Conservation (phyloP, 345 rosid genomes). For the Gossypium rotundifolium region DNA sequence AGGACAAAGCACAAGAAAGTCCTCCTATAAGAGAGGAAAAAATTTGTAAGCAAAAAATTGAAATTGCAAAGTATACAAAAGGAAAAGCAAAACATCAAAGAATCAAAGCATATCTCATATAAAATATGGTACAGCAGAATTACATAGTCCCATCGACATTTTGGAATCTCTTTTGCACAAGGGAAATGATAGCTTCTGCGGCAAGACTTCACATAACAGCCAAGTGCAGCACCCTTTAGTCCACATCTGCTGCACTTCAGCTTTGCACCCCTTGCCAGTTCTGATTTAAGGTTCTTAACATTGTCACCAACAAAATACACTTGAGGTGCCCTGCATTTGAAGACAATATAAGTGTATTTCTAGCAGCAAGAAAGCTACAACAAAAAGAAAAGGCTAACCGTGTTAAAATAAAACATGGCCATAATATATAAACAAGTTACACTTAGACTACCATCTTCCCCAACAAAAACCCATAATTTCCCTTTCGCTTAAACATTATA, state of each 20-base stretch:
- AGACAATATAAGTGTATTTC: neutral
- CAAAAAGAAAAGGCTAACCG: neutral
- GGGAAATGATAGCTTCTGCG: constrained; percentile 72
- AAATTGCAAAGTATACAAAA: neutral
- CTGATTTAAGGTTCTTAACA: constrained; percentile 63
- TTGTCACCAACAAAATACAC: constrained; percentile 55
- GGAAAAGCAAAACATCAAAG: neutral
- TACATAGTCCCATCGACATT: constrained; percentile 82
- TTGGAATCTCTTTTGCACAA: constrained; percentile 52
- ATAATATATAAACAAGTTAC: neutral
- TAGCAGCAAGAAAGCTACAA: neutral
- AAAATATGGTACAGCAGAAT: constrained; percentile 10
- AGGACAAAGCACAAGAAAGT: constrained; percentile 75
- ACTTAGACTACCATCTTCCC: neutral
- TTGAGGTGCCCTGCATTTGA: constrained; percentile 67
- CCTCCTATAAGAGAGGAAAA: constrained; percentile 36
- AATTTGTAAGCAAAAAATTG: neutral
- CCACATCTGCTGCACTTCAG: constrained; percentile 69
- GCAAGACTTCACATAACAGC: constrained; percentile 74
- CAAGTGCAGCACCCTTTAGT: constrained; percentile 80
- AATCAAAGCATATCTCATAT: constrained; percentile 1
- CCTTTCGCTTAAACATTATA: neutral
- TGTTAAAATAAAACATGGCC: neutral
- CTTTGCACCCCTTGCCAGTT: constrained; percentile 70
- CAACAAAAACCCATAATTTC: neutral